phyloP scores from a whole-genome alignment of 2,329 filamentous ascomycete species.

The Penicillium sp. region DNA sequence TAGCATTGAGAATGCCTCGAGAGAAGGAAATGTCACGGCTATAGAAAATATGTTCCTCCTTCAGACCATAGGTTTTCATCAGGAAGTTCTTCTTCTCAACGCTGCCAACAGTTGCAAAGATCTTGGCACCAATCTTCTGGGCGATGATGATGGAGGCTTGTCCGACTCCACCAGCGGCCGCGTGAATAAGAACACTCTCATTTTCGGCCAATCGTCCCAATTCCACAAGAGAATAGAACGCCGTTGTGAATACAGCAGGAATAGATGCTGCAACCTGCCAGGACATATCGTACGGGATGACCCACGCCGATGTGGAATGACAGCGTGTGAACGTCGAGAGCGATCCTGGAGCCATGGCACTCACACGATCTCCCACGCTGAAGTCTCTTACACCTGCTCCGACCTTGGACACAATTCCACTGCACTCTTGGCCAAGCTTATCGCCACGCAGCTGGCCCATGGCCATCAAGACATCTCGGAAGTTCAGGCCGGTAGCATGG shows the following conservation, averaged over 20 bases:
- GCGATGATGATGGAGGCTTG: conserved; percentile 27
- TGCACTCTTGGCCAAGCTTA: conserved; percentile 43
- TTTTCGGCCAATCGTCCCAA: conserved; percentile 20
- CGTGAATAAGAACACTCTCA: conserved; percentile 27
- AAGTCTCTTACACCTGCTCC: conserved; percentile 32
- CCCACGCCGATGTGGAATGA: conserved; percentile 29
- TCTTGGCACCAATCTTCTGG: conserved; percentile 21
- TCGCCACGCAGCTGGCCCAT: conserved; percentile 31
- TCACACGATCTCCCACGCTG: conserved; percentile 44
- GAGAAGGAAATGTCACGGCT: conserved; percentile 23
- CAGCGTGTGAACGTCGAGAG: conserved; percentile 30
- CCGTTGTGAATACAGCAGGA: conserved; percentile 27
- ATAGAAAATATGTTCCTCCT: conserved; percentile 17
- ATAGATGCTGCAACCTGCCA: conserved; percentile 30
- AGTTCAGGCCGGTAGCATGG: conserved; percentile 27
- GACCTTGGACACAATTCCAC: conserved; percentile 33
- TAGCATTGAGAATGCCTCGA: conserved; percentile 28
- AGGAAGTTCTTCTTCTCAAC: conserved; percentile 23
- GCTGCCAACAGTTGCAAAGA: conserved; percentile 26
- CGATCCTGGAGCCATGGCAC: conserved; percentile 33
- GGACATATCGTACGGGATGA: conserved; percentile 33
- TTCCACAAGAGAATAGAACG: conserved; percentile 28
- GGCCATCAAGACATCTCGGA: conserved; percentile 47
- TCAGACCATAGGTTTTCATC: conserved; percentile 16
- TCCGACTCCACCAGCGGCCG: conserved; percentile 27